Evolutionary conservation across 1,284 basidiomycete genomes (phyloP).

Genomic region (Golubevia sp.): DNA sequence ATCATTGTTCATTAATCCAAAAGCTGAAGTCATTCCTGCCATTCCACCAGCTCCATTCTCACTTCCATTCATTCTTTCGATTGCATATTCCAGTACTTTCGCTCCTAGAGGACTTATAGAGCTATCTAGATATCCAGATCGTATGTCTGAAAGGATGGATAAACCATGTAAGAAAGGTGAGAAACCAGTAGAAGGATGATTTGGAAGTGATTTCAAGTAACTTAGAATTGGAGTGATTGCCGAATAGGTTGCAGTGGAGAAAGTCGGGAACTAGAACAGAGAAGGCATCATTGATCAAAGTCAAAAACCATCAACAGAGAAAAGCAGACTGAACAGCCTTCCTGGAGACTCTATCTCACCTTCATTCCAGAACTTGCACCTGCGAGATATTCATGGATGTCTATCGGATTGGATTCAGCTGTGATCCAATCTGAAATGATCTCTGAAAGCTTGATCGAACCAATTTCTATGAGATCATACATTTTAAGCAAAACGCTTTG

Average conservation of each 20-base stretch:
- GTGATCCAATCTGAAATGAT: constrained; percentile 44
- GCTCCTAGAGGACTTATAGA: constrained; percentile 21
- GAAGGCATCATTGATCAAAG: not conserved
- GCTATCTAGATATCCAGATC: constrained; percentile 26
- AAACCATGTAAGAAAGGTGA: constrained; percentile 31
- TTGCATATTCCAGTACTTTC: constrained; percentile 24
- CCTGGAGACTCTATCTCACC: too few relatives aligned
- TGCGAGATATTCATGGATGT: constrained; percentile 25
- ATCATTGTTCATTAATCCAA: constrained; percentile 22
- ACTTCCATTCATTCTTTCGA: constrained; percentile 34
- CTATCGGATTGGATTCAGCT: constrained; percentile 41
- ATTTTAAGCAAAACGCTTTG: constrained; percentile 46
- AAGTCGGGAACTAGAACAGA: constrained; percentile 16
- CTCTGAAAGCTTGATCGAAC: constrained; percentile 39
- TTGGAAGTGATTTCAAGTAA: constrained; percentile 35
- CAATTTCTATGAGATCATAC: constrained; percentile 48
- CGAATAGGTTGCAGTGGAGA: constrained; percentile 24
- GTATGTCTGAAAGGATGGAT: constrained; percentile 21
- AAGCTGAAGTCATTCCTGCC: constrained; percentile 23
- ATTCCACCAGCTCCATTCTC: constrained; percentile 23
- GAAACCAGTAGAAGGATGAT: constrained; percentile 32
- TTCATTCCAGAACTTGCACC: too few relatives aligned
- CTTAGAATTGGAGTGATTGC: constrained; percentile 36
- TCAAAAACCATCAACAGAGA: not conserved
- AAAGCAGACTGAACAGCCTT: too few relatives aligned